phyloP scores from a whole-genome alignment of 306 rosid species.

The Rubus parviflorus region DNA sequence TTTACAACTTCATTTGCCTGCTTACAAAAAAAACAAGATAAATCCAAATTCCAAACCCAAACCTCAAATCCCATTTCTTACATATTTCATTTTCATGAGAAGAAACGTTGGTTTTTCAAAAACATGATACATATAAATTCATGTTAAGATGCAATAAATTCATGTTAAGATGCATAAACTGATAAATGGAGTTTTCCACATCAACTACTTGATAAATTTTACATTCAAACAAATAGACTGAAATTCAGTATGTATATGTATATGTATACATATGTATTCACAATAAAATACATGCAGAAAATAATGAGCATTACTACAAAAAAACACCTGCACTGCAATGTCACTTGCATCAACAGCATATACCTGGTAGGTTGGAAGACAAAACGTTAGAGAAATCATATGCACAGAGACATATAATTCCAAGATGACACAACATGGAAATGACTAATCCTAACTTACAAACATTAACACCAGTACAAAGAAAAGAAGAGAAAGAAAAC shows the following conservation, averaged over 20 bases:
- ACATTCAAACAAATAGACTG: slow-evolving; percentile 1
- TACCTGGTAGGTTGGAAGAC: slow-evolving; percentile 49
- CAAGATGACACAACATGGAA: slow-evolving; percentile 1
- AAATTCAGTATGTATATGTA: no score
- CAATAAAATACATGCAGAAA: slow-evolving; percentile 1
- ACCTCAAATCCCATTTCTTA: neutral
- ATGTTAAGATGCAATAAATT: neutral
- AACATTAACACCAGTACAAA: neutral
- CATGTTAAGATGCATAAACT: neutral
- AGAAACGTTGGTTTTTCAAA: slow-evolving; percentile 2
- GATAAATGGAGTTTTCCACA: neutral
- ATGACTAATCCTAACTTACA: neutral
- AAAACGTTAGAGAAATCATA: slow-evolving; percentile 30
- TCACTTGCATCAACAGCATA: slow-evolving; percentile 99
- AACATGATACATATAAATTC: neutral
- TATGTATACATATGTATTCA: no score
- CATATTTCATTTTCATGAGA: neutral
- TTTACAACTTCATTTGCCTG: slow-evolving; percentile 97
- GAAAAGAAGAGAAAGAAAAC: neutral
- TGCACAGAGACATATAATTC: neutral
- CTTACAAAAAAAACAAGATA: slow-evolving; percentile 31
- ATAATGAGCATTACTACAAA: slow-evolving; percentile 11
- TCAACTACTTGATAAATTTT: neutral
- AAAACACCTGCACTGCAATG: slow-evolving; percentile 86
- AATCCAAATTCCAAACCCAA: slow-evolving; percentile 23